Base-by-base conservation (phyloP, 495 filamentous ascomycete species). In the Tricharina praecox region DNA sequence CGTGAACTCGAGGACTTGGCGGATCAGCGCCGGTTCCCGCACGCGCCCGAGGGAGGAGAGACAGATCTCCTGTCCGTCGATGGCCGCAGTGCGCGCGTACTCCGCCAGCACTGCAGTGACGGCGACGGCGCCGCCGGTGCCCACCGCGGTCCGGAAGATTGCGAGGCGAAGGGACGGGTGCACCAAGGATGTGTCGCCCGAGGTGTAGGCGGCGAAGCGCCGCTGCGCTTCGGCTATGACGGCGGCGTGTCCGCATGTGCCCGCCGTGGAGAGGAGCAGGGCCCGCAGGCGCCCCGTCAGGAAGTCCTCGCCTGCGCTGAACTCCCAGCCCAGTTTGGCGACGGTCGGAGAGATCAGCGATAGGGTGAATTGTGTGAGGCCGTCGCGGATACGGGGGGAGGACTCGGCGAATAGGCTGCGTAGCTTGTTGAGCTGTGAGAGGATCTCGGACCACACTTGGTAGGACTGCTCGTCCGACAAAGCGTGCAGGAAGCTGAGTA, bases 31-130 rank as follows among this genome's bases (percentile, higher is more conserved):
- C 2, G 71, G 62, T 35, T 82, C 72, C 48, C 78, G 76, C 16
- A 79, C 76, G 39, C 81, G 78, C 35, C 85, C 85, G 46, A 96
- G 71, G 3, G 81, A 73, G 35, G 72, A 65, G 8, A 97, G 71
- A 54, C 76, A 77, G 45, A 88, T 81, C 56, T 96, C 87, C 63
- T 83, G 86, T 48, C 84, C 85, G 56, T 95, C 90, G 24, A 93
- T 76, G 4, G 85, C 78, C 26, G 79, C 78, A 1, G 85, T 92
- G 21, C 66, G 74, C 32, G 74, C 69, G 67, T 82, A 97, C 63
- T 93, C 83, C 7, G 83, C 68, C 67, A 86, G 82, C 24, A 97
- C 72, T 4, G 75, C 72, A 23, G 81, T 74, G 56, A 82, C 85
- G 46, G 75, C 77, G 7, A 71, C 56, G 4, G 70, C 67, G 40